phyloP scores from a whole-genome alignment of 495 filamentous ascomycete genomes.

The Penicillium malachiteum region DNA sequence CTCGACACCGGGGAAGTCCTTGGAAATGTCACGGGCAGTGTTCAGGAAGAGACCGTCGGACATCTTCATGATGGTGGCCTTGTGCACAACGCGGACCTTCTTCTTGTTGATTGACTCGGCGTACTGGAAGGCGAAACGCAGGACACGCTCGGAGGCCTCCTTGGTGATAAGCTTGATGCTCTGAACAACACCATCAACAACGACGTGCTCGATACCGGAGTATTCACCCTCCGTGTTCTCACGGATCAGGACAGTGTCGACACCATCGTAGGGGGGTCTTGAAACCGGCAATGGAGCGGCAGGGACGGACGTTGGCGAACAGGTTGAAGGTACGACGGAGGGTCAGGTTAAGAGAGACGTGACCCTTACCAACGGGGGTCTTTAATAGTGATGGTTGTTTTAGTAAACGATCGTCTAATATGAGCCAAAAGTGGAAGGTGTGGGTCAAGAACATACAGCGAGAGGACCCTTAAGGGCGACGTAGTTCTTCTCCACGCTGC shows the following conservation, averaged over 20 bases:
- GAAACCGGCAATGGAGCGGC: conserved; percentile 92
- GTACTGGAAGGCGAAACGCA: conserved; percentile 96
- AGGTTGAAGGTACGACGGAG: conserved; percentile 99
- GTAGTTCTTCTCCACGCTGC: conserved; percentile 86
- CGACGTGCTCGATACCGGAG: conserved; percentile 98
- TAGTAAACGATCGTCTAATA: conserved; percentile 13
- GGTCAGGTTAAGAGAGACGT: conserved; percentile 98
- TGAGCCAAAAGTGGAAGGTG: conserved; percentile 1
- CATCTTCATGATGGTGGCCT: conserved; percentile 99
- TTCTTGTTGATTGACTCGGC: conserved; percentile 85
- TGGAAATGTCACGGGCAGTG: conserved; percentile 76
- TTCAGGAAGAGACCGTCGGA: conserved; percentile 95
- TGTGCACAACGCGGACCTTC: conserved; percentile 97
- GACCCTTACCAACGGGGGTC: conserved; percentile 97
- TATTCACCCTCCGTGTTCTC: conserved; percentile 99
- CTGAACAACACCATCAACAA: conserved; percentile 97
- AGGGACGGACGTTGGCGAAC: conserved; percentile 97
- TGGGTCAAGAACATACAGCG: conserved; percentile 63
- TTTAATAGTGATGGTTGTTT: conserved; percentile 32
- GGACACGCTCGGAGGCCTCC: conserved; percentile 89
- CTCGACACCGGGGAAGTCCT: conserved; percentile 91
- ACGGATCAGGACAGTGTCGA: conserved; percentile 96
- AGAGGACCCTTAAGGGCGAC: conserved; percentile 97
- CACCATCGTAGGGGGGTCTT: conserved; percentile 98
- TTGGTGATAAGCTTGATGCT: conserved; percentile 98